Evolutionary conservation across 2,329 filamentous ascomycete genomes (phyloP).

Genomic region (Fusarium proliferatum): DNA sequence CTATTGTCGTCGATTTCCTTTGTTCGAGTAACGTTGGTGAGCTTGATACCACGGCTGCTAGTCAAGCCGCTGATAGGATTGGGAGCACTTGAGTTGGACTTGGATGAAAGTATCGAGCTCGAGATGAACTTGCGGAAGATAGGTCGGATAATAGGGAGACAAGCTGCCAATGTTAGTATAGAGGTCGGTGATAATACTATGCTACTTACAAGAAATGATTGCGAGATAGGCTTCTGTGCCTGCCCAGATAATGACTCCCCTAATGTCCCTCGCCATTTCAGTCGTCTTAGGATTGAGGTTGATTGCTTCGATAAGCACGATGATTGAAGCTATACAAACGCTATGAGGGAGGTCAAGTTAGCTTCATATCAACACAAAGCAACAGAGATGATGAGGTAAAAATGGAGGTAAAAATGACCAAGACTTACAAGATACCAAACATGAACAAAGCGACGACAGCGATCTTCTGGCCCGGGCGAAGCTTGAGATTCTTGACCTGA

Average conservation of each 20-base stretch:
- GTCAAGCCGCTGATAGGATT: conserved; percentile 31
- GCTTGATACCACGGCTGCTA: conserved; percentile 29
- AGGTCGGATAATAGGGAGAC: conserved; percentile 27
- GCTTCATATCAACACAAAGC: neutral
- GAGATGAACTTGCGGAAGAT: conserved; percentile 21
- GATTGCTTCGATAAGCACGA: conserved; percentile 27
- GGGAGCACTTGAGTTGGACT: conserved; percentile 18
- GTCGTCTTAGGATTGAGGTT: conserved; percentile 22
- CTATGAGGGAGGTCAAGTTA: neutral
- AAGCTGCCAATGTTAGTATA: conserved; percentile 15
- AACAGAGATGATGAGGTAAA: no score
- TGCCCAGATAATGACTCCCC: conserved; percentile 32
- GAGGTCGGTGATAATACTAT: neutral
- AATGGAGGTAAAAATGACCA: no score
- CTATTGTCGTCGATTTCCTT: conserved; percentile 31
- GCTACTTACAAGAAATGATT: conserved; percentile 32
- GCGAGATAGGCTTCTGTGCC: conserved; percentile 23
- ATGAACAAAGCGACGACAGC: conserved; percentile 32
- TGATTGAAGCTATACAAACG: conserved; percentile 22
- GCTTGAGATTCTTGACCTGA: conserved; percentile 29
- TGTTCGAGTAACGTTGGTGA: conserved; percentile 16
- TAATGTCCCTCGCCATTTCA: conserved; percentile 27
- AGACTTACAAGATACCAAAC: conserved; percentile 36
- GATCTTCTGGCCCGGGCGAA: conserved; percentile 25
- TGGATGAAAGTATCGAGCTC: conserved; percentile 16